phyloP scores from a whole-genome alignment of 768 basidiomycete species.

The Chalciporus pseudorubinellus region DNA sequence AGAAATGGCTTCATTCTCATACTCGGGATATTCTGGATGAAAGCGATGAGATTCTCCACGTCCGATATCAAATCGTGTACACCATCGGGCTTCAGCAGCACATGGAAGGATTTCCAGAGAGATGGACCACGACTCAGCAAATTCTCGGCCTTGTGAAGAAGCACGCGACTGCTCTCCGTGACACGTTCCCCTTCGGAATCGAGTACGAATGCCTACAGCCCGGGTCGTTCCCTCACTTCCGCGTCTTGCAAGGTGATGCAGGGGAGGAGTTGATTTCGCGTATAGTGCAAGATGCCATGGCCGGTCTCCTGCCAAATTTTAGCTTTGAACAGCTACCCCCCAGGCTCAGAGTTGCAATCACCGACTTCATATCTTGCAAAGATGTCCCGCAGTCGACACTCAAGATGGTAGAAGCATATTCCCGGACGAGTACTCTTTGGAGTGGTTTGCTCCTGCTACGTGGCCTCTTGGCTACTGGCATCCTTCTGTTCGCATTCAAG shows the following conservation, averaged over 20 bases:
- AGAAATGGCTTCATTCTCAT: conserved; percentile 14
- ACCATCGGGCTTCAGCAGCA: conserved; percentile 20
- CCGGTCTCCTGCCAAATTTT: conserved; percentile 10
- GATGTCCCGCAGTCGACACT: neutral
- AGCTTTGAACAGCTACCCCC: conserved; percentile 10
- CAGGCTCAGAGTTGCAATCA: conserved; percentile 5
- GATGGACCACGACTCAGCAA: conserved; percentile 29
- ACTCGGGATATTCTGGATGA: conserved; percentile 21
- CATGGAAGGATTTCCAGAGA: conserved; percentile 24
- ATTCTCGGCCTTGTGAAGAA: conserved; percentile 20
- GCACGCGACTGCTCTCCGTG: conserved; percentile 1
- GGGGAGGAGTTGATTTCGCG: conserved; percentile 1
- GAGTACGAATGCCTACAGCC: conserved; percentile 3
- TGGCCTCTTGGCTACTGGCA: conserved; percentile 34
- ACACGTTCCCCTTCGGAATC: neutral
- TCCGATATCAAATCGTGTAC: conserved; percentile 33
- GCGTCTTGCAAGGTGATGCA: conserved; percentile 3
- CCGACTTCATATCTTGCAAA: conserved; percentile 14
- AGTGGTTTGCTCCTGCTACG: conserved; percentile 28
- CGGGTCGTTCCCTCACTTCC: conserved; percentile 11
- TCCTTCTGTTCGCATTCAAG: conserved; percentile 37
- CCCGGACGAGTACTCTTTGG: conserved; percentile 7
- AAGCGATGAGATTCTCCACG: conserved; percentile 24
- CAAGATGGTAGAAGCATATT: neutral
- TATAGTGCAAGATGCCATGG: conserved; percentile 6